Conservation (phyloP, 106 monocot genomes). For the Dactylorhiza incarnata region DNA sequence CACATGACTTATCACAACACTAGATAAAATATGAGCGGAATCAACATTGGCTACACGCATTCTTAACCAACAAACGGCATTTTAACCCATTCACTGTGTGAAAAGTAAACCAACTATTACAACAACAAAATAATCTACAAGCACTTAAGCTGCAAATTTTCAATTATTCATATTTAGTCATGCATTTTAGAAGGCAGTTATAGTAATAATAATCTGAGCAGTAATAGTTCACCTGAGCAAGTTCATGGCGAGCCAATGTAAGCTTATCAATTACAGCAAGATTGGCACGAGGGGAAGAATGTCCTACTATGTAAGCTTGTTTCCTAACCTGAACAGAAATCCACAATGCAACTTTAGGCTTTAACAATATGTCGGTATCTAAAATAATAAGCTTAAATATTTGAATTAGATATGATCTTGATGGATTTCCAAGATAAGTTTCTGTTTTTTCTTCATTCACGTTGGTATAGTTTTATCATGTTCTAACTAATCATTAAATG, state of each 20-base stretch:
- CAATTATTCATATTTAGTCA: neutral
- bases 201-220: neutral
- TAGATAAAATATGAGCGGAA: neutral
- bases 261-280: slow-evolving; percentile 63
- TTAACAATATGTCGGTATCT: neutral
- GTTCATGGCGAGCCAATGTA: slow-evolving; percentile 70
- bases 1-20: neutral
- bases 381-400: neutral
- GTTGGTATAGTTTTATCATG: neutral
- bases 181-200: neutral
- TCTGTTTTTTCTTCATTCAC: neutral
- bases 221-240: slow-evolving; percentile 56
- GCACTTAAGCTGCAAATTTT: neutral
- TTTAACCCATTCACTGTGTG: neutral
- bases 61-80: neutral
- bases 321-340: slow-evolving; percentile 58
- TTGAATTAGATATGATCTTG: neutral
- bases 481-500: neutral
- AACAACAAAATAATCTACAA: neutral
- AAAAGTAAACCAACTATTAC: neutral
- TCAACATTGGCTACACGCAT: neutral
- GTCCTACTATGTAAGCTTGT: slow-evolving; percentile 57
- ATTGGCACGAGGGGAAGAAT: slow-evolving; percentile 72
- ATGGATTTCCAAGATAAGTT: neutral
- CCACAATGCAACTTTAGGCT: neutral